Evolutionary conservation across 2,329 filamentous ascomycete species (phyloP).

Genomic region (Sordariomycetes sp.): DNA sequence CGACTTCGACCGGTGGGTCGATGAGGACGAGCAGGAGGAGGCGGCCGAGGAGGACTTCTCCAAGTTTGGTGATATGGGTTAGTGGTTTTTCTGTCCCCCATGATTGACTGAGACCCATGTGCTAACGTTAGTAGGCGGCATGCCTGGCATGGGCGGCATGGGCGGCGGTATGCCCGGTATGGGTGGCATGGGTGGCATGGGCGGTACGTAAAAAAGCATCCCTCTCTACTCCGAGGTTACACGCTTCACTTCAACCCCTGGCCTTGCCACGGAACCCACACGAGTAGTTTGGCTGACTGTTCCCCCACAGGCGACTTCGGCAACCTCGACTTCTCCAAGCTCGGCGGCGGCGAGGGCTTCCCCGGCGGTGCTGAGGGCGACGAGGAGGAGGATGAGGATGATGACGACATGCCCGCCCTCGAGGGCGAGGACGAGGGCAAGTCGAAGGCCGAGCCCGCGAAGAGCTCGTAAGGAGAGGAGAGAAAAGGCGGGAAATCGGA

Average conservation of each 20-base stretch:
- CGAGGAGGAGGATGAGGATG: slow-evolving; percentile 44
- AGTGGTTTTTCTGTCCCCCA: slow-evolving; percentile 18
- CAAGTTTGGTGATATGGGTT: slow-evolving; percentile 56
- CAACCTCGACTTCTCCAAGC: slow-evolving; percentile 90
- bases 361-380: slow-evolving; percentile 25
- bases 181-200: slow-evolving; percentile 47
- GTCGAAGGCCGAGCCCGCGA: slow-evolving; percentile 22
- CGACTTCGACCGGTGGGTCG: slow-evolving; percentile 98
- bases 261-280: background rate
- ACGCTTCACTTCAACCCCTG: background rate
- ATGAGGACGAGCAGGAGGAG: slow-evolving; percentile 97
- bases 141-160: slow-evolving; percentile 41
- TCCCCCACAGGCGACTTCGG: slow-evolving; percentile 49
- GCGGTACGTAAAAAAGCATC: slow-evolving; percentile 28
- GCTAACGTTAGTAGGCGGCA: slow-evolving; percentile 25
- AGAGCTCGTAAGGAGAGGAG: slow-evolving; percentile 6
- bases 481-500: background rate
- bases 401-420: slow-evolving; percentile 73
- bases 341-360: slow-evolving; percentile 50
- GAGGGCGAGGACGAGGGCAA: slow-evolving; percentile 47
- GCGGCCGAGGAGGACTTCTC: slow-evolving; percentile 70
- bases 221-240: slow-evolving; percentile 19
- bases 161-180: slow-evolving; percentile 7
- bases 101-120: slow-evolving; percentile 5
- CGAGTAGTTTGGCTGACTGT: background rate